These are phyloP conservation scores for Pilaira anomala DNA, from an alignment of 192 early-diverging fungal species.

Conservation along the genomic window DNA sequence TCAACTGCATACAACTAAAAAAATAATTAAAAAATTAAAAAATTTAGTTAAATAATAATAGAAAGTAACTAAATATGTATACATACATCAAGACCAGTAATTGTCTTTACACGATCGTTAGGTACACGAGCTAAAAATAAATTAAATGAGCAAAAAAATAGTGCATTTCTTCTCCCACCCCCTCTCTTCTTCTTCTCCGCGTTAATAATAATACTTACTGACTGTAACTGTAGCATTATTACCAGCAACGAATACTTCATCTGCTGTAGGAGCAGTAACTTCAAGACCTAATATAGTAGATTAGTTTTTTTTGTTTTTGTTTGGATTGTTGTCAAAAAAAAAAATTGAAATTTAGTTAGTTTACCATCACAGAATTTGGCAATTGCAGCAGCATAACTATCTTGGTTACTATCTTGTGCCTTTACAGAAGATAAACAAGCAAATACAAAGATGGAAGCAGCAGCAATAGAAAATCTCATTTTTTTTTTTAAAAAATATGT, in stretches of 20 bases:
- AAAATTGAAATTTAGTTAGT: background rate
- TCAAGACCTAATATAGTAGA: constrained; percentile 7
- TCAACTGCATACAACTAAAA: constrained; percentile 15
- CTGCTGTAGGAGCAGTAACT: constrained; percentile 11
- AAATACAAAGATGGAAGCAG: constrained; percentile 16
- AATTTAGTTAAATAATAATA: too few species aligned
- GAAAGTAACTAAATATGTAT: background rate
- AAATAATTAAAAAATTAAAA: too few species aligned
- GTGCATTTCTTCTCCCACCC: background rate
- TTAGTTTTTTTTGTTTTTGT: background rate
- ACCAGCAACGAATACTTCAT: constrained; percentile 18
- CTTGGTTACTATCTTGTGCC: too few species aligned
- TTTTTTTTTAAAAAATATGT: constrained; percentile 3
- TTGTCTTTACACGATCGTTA: constrained; percentile 20
- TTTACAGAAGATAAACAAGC: constrained; percentile 8
- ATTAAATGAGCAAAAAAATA: background rate
- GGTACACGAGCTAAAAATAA: constrained; percentile 5
- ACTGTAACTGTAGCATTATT: constrained; percentile 19
- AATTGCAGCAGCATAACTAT: constrained; percentile 15
- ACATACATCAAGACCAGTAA: constrained; percentile 29
- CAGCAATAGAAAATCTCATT: constrained; percentile 20
- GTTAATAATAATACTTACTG: constrained; percentile 20
- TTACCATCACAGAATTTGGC: constrained; percentile 23
- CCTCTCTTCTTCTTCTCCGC: too few species aligned
- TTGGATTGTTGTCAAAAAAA: background rate